Percentiles rank a stretch among this genome's conserved stretches.
Conservation (phyloP, 352 stramenopile species). For the Plasmopara muralis region DNA sequence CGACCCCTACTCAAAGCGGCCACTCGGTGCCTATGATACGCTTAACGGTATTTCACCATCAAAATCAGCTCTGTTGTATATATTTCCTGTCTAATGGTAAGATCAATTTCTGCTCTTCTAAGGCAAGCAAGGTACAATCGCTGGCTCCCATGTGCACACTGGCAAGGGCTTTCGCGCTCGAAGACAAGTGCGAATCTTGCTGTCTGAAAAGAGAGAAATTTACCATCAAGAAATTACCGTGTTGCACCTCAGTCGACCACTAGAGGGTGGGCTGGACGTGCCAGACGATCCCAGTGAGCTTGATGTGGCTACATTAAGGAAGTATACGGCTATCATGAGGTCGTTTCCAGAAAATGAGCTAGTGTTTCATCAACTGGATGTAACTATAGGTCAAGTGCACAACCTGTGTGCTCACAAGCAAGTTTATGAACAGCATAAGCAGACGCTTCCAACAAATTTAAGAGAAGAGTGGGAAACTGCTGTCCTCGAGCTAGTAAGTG, state of each 20-base stretch:
- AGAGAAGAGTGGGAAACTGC: conserved; percentile 50
- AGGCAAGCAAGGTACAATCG: conserved; percentile 50
- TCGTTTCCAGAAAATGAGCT: conserved; percentile 70
- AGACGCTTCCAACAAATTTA: conserved; percentile 38
- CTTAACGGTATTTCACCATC: conserved; percentile 38
- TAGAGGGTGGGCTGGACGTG: conserved; percentile 54
- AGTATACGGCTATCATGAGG: conserved; percentile 70
- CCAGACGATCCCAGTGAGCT: conserved; percentile 71
- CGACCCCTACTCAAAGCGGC: conserved; percentile 10
- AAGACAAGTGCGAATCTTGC: conserved; percentile 60
- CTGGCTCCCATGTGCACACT: conserved; percentile 53
- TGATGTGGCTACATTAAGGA: conserved; percentile 60
- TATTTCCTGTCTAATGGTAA: too few species aligned
- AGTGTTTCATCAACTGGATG: conserved; percentile 61
- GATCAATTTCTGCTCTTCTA: conserved; percentile 2
- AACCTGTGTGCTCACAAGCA: conserved; percentile 47
- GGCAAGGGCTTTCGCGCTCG: conserved; percentile 39
- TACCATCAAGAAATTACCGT: conserved; percentile 49
- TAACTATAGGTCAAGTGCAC: conserved; percentile 52
- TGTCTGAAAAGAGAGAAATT: conserved; percentile 57
- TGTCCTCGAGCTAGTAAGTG: conserved; percentile 44
- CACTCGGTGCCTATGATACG: conserved; percentile 51
- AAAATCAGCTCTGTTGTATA: too few species aligned
- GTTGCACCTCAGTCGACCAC: conserved; percentile 62
- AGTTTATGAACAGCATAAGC: conserved; percentile 37